phyloP scores from a whole-genome alignment of 2,329 filamentous ascomycete species.

The Orbilia blumenaviensis region DNA sequence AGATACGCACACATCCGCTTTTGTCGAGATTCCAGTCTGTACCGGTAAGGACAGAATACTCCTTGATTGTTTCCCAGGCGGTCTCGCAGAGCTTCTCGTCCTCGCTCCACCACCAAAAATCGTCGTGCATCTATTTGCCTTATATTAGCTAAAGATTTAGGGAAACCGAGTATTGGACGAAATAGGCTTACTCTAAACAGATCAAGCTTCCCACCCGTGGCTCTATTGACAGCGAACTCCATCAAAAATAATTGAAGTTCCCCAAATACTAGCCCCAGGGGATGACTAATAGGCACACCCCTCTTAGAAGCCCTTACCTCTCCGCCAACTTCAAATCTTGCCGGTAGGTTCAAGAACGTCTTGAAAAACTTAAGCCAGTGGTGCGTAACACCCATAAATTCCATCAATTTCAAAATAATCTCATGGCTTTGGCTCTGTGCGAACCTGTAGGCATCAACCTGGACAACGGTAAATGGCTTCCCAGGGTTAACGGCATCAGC shows the following conservation, averaged over 20 bases:
- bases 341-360: slow-evolving; percentile 69
- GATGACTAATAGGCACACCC: slow-evolving; percentile 70
- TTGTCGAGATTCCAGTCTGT: slow-evolving; percentile 70
- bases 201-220: slow-evolving; percentile 64
- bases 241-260: slow-evolving; percentile 72
- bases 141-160: too few relatives aligned
- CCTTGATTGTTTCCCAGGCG: slow-evolving; percentile 69
- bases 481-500: slow-evolving; percentile 40
- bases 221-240: slow-evolving; percentile 71
- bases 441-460: slow-evolving; percentile 70
- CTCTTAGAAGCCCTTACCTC: slow-evolving; percentile 64
- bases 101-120: slow-evolving; percentile 73
- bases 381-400: slow-evolving; percentile 69
- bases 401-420: slow-evolving; percentile 68
- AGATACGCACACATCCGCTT: slow-evolving; percentile 63
- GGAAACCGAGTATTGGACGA: too few relatives aligned
- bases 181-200: slow-evolving; percentile 40
- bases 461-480: slow-evolving; percentile 64
- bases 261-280: slow-evolving; percentile 69
- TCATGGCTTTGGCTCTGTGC: slow-evolving; percentile 69
- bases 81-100: slow-evolving; percentile 65
- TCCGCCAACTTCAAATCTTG: slow-evolving; percentile 66
- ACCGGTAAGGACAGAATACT: slow-evolving; percentile 68
- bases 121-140: slow-evolving; percentile 69
- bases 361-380: slow-evolving; percentile 70